Base-by-base conservation (phyloP, 169 alveolate genomes). In the Babesia sp. region DNA sequence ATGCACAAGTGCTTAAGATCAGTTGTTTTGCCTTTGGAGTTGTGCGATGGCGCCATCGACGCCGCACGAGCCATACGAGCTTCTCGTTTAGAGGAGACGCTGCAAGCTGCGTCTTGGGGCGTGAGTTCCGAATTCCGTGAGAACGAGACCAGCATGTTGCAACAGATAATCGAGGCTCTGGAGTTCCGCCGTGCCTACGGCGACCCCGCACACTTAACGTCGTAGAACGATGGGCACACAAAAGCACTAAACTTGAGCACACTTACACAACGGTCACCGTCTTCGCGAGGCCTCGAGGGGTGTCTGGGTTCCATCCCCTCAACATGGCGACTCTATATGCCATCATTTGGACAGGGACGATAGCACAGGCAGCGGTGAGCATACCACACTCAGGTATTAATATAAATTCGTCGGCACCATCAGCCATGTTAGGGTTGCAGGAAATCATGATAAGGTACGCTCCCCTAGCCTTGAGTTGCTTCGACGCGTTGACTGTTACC, bases 381-480 rank as follows among this genome's bases (percentile, higher is more conserved):
- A 85, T 67, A 22, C 96, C 96, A 59, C 85, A 82, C 28, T 84
- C 70, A 22, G 94, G 94, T 33, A 91, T 72, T 34, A 72, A 54
- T 34, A 94, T 87, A 67, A 86, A 73, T 45, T 90, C 94, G 61
- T 93, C 96, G 50, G 91, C 71, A 53, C 90, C 94, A 11, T 78
- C 84, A 29, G 90, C 91, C 46, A 89, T 66, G 20, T 60, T 90
- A 58, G 87, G 93, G 67, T 85, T 85, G 61, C 94, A 96, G 0
- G 99, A 95, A 36, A 97, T 67, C 56, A 95, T 93, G 61, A 97
- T 90, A 20, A 96, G 91, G 50, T 84, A 87, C 0, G 98, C 98
- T 16, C 98, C 97, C 72, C 99, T 89, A 18, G 97, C 93, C 78
- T 93, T 93, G 31, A 97, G 96, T 82, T 96, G 98, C 68, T 90